Evolutionary conservation across 2,329 filamentous ascomycete species (phyloP).

Genomic region (Monosporascus sp.): DNA sequence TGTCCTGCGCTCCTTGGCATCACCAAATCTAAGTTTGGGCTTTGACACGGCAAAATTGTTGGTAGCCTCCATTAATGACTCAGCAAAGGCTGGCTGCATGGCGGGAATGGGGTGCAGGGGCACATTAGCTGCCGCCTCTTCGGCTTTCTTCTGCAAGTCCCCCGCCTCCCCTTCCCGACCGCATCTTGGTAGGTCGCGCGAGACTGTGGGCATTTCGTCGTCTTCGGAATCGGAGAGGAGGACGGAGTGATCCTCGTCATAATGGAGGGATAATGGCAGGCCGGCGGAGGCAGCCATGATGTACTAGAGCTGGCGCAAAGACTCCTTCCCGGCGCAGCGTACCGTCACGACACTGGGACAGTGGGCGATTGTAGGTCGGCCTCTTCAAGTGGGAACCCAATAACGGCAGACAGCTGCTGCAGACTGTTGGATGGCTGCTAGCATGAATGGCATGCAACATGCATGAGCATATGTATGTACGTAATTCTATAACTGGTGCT

Average conservation of each 20-base stretch:
- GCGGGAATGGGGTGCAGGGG: conserved; percentile 64
- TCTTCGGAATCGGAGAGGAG: conserved; percentile 27
- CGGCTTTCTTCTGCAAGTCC: conserved; percentile 23
- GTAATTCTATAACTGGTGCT: background rate
- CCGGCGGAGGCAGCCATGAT: conserved; percentile 19
- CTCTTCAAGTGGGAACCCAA: background rate
- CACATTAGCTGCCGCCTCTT: conserved; percentile 28
- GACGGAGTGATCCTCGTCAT: conserved; percentile 25
- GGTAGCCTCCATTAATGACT: conserved; percentile 71
- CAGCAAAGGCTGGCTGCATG: conserved; percentile 79
- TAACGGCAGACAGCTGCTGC: background rate
- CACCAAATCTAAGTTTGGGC: conserved; percentile 48
- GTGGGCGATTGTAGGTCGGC: conserved; percentile 4
- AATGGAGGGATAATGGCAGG: conserved; percentile 22
- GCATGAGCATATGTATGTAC: background rate
- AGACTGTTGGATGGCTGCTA: background rate
- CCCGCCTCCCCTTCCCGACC: conserved; percentile 15
- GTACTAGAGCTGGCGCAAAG: conserved; percentile 7
- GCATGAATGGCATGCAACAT: background rate
- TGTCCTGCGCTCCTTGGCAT: conserved; percentile 59
- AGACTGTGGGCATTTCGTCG: conserved; percentile 20
- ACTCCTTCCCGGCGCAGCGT: conserved; percentile 7
- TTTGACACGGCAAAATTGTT: conserved; percentile 41
- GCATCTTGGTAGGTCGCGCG: conserved; percentile 11
- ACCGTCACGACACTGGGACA: background rate